Percentiles rank a stretch among this genome's conserved stretches.
Conservation (phyloP, 2,329 filamentous ascomycete species). For the Fusarium caatingaense region DNA sequence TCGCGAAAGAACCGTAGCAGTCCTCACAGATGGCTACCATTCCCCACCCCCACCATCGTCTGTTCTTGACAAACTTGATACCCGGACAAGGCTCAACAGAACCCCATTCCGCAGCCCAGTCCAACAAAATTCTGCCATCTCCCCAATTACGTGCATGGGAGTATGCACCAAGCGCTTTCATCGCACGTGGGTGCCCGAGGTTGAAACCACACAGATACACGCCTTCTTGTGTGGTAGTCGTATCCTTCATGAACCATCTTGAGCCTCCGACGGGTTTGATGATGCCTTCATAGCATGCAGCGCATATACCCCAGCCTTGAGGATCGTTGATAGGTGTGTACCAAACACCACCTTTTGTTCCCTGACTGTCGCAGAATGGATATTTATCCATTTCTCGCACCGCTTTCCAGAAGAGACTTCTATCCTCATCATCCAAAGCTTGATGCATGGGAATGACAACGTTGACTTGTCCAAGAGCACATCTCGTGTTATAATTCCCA, state of each 20-base stretch:
- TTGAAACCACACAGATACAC: slow-evolving; percentile 52
- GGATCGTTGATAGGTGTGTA: slow-evolving; percentile 51
- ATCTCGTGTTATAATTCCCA: slow-evolving; percentile 40
- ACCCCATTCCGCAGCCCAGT: slow-evolving; percentile 47
- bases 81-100: slow-evolving; percentile 46
- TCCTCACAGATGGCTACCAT: slow-evolving; percentile 52
- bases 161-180: slow-evolving; percentile 38
- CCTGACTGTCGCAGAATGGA: slow-evolving; percentile 48
- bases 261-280: slow-evolving; percentile 48
- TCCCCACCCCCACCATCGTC: slow-evolving; percentile 52
- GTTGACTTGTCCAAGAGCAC: slow-evolving; percentile 49
- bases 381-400: slow-evolving; percentile 44
- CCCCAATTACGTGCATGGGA: slow-evolving; percentile 47
- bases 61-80: slow-evolving; percentile 17
- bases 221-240: slow-evolving; percentile 16
- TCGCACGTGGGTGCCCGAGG: slow-evolving; percentile 45
- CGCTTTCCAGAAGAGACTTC: slow-evolving; percentile 51
- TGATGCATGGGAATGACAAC: slow-evolving; percentile 48
- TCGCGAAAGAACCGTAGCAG: slow-evolving; percentile 51
- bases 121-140: slow-evolving; percentile 41
- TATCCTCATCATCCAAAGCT: slow-evolving; percentile 47
- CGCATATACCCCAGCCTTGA: slow-evolving; percentile 51
- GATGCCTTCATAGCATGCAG: slow-evolving; percentile 50
- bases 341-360: slow-evolving; percentile 49
- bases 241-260: slow-evolving; percentile 46